These are phyloP conservation scores for Volvariella surrecta DNA, from an alignment of 1,284 basidiomycete species.

Conservation along the genomic window DNA sequence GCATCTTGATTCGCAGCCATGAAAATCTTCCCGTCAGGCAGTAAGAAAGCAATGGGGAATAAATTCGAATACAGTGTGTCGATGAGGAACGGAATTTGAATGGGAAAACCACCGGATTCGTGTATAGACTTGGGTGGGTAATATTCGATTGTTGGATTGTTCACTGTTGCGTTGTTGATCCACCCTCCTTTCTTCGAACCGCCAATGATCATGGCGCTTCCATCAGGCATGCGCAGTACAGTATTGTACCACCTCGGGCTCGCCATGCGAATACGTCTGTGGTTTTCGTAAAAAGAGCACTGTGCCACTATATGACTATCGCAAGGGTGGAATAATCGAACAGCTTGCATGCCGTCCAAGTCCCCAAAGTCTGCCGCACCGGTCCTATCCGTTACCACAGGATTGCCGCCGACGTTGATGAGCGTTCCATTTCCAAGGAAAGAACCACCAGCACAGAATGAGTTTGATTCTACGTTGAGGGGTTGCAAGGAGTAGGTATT, in stretches of 20 bases:
- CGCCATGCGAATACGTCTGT: constrained; percentile 53
- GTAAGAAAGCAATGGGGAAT: constrained; percentile 68
- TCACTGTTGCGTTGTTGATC: constrained; percentile 71
- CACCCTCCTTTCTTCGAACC: constrained; percentile 75
- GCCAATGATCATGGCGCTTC: constrained; percentile 75
- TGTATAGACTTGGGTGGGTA: constrained; percentile 70
- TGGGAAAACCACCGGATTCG: constrained; percentile 55
- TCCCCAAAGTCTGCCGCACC: constrained; percentile 69
- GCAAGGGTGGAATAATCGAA: constrained; percentile 71
- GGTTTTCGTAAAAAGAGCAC: constrained; percentile 63
- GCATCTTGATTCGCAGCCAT: constrained; percentile 74
- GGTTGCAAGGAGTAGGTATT: constrained; percentile 54
- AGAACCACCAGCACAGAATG: constrained; percentile 81
- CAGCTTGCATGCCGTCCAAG: constrained; percentile 61
- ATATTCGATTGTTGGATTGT: constrained; percentile 78
- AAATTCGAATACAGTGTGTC: constrained; percentile 75
- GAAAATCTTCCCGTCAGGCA: constrained; percentile 71
- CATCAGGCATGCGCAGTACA: constrained; percentile 60
- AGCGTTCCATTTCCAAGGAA: constrained; percentile 72
- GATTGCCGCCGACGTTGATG: constrained; percentile 73
- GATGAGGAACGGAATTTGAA: constrained; percentile 54
- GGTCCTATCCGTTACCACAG: constrained; percentile 54
- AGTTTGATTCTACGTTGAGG: constrained; percentile 66
- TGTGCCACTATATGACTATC: constrained; percentile 32
- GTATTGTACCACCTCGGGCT: constrained; percentile 76